Conservation (phyloP, 1,284 basidiomycete species). For the Marasmius oreades region DNA sequence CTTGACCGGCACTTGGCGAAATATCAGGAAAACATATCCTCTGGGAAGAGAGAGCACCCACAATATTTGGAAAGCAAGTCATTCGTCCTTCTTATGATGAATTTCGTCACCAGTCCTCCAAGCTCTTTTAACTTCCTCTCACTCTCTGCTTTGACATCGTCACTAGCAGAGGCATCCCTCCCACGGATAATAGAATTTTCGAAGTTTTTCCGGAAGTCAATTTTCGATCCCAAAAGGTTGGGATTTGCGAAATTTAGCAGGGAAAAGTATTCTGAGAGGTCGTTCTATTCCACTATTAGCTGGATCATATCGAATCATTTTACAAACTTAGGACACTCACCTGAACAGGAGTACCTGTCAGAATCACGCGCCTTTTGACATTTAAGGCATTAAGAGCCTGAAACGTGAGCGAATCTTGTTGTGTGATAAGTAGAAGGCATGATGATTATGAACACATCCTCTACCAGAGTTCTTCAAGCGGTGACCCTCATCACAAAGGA, state of each 20-base stretch:
- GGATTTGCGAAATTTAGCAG: conserved; percentile 97
- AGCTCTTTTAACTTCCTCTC: conserved; percentile 94
- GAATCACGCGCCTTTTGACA: conserved; percentile 91
- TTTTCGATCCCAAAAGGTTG: conserved; percentile 88
- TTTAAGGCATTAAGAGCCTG: conserved; percentile 82
- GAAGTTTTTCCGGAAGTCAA: conserved; percentile 95
- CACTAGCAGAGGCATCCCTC: conserved; percentile 88
- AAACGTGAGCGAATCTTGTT: conserved; percentile 83
- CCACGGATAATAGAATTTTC: conserved; percentile 94
- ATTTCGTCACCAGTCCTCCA: conserved; percentile 87
- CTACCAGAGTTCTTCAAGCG: conserved; percentile 93
- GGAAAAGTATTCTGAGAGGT: conserved; percentile 96
- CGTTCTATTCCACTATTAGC: conserved; percentile 59
- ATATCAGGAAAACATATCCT: background rate
- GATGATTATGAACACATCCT: conserved; percentile 19
- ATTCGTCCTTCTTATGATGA: conserved; percentile 97
- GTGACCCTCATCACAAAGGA: conserved; percentile 97
- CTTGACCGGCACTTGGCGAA: conserved; percentile 86
- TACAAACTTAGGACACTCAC: conserved; percentile 30
- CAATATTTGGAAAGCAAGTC: conserved; percentile 96
- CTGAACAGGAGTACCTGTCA: conserved; percentile 96
- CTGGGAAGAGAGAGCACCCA: conserved; percentile 38
- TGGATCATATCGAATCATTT: background rate
- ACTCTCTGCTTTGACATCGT: conserved; percentile 76
- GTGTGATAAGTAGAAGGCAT: conserved; percentile 5